A percentile compares a stretch with the other conserved stretches of the same genome.
Conservation (phyloP, 164 flowering plant species). For the Tetracentron sinense region DNA sequence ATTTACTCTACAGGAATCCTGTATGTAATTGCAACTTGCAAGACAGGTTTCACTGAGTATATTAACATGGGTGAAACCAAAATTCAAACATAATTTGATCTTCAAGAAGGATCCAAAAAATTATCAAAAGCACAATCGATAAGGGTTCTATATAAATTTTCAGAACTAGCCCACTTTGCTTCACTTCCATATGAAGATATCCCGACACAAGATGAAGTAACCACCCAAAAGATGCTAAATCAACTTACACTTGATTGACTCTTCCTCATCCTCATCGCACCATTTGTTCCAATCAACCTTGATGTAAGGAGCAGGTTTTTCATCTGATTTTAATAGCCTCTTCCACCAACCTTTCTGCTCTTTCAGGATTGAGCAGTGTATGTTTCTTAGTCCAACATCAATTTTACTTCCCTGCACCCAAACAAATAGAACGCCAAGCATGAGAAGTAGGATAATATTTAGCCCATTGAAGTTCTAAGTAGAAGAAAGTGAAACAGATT, state of each 20-base stretch:
- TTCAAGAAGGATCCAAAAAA: background rate
- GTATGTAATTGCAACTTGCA: background rate
- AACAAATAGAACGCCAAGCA: conserved; percentile 1
- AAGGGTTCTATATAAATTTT: background rate
- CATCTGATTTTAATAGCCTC: conserved; percentile 68
- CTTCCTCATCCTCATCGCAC: conserved; percentile 94
- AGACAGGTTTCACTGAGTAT: background rate
- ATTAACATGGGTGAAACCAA: background rate
- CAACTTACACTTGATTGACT: conserved; percentile 45
- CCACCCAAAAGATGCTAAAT: background rate
- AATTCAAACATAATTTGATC: background rate
- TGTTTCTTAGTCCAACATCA: conserved; percentile 66
- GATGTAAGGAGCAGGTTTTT: conserved; percentile 76
- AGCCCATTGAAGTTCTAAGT: background rate
- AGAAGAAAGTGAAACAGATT: background rate
- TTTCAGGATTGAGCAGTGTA: conserved; percentile 65
- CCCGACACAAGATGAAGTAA: background rate
- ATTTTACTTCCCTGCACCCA: conserved; percentile 59
- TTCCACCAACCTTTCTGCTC: conserved; percentile 86
- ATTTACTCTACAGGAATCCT: background rate
- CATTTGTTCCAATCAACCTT: conserved; percentile 98
- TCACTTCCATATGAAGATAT: background rate
- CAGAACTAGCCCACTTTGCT: background rate
- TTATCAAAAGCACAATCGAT: background rate
- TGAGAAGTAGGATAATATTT: background rate